Conservation (phyloP, 2,329 filamentous ascomycete genomes). For the Penicillium decumbens region DNA sequence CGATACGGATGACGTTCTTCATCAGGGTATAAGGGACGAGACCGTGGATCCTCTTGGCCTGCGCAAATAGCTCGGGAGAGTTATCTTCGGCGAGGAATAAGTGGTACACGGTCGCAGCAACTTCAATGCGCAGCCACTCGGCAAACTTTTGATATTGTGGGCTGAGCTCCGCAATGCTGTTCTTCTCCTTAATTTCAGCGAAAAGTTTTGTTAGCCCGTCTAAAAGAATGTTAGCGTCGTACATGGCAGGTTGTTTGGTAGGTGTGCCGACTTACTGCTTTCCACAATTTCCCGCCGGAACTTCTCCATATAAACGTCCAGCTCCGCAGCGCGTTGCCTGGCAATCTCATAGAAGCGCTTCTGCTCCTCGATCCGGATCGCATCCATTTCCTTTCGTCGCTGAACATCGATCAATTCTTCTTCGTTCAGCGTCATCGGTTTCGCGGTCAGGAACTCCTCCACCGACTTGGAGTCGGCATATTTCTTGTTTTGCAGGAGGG, state of each 20-base stretch:
- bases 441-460: conserved; percentile 70
- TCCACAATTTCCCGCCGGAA: conserved; percentile 65
- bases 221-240: conserved; percentile 13
- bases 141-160: conserved; percentile 97
- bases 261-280: conserved; percentile 54
- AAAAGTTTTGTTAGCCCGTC: conserved; percentile 92
- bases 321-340: conserved; percentile 77
- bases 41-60: conserved; percentile 89
- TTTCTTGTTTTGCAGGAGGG: conserved; percentile 75
- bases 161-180: conserved; percentile 79
- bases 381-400: conserved; percentile 74
- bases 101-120: conserved; percentile 94
- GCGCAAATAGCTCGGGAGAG: conserved; percentile 90
- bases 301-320: conserved; percentile 96
- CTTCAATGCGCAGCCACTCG: conserved; percentile 95
- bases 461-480: conserved; percentile 79
- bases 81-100: conserved; percentile 97
- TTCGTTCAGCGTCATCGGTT: conserved; percentile 70
- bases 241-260: not conserved
- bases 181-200: conserved; percentile 84
- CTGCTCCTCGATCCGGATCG: conserved; percentile 86
- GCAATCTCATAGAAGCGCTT: conserved; percentile 94
- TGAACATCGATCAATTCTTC: conserved; percentile 80
- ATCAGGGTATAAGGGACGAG: conserved; percentile 87
- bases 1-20: conserved; percentile 95